Evolutionary conservation across 257 asterid species (phyloP).

Genomic region (Solanum rostratum): DNA sequence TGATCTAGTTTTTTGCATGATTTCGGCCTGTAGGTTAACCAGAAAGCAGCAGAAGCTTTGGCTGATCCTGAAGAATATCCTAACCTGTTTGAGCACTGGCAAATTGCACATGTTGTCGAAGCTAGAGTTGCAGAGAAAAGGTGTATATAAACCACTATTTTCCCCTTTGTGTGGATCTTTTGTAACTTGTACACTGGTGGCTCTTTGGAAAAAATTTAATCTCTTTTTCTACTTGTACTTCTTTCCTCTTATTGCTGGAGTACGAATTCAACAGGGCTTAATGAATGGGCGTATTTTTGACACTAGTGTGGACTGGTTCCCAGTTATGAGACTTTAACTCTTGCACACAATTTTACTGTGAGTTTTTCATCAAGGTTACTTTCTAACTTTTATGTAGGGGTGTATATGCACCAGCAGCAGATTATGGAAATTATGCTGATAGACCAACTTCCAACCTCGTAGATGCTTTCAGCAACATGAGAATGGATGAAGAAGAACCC

Average conservation of each 20-base stretch:
- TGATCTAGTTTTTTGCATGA: not conserved
- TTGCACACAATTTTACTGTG: not conserved
- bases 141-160: not conserved
- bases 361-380: not conserved
- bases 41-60: slow-evolving; percentile 91
- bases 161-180: not conserved
- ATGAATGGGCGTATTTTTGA: not conserved
- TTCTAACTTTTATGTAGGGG: slow-evolving; percentile 36
- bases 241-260: slow-evolving; percentile 4
- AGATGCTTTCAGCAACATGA: slow-evolving; percentile 63
- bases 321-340: not conserved
- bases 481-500: slow-evolving; percentile 57
- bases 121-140: slow-evolving; percentile 51
- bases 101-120: slow-evolving; percentile 77
- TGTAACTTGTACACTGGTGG: not conserved
- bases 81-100: slow-evolving; percentile 89
- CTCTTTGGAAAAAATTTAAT: not conserved
- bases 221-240: not conserved
- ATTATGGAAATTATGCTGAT: slow-evolving; percentile 48
- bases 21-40: slow-evolving; percentile 47
- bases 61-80: slow-evolving; percentile 95
- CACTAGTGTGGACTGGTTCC: not conserved
- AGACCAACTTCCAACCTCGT: slow-evolving; percentile 71
- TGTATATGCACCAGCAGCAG: slow-evolving; percentile 60
- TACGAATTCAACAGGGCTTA: not conserved